Percentiles rank a stretch among this genome's conserved stretches.
Evolutionary conservation across 345 rosid species (phyloP).

Genomic region (Heritiera fomes): DNA sequence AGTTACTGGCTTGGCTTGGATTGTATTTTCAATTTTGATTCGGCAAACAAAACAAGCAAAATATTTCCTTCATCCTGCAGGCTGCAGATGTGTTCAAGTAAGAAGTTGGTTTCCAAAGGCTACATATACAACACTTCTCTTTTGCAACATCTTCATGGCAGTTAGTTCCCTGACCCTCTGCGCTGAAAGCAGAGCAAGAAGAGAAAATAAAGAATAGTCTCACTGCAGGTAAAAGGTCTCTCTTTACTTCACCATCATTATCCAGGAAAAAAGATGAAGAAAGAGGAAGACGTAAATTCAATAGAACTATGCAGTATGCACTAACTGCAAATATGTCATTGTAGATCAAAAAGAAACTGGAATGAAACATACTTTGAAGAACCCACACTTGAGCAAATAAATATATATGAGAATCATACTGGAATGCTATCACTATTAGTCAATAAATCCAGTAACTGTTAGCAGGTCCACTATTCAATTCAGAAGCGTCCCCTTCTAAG

Average conservation of each 20-base stretch:
- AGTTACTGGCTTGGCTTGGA: too few species aligned
- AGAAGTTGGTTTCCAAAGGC: too few species aligned
- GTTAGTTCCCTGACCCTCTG: too few species aligned
- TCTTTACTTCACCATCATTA: neutral
- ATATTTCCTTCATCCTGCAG: too few species aligned
- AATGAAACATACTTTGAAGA: neutral
- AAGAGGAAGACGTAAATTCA: too few species aligned
- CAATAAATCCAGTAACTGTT: neutral
- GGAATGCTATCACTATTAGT: neutral
- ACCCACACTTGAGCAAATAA: neutral
- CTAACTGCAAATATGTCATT: neutral
- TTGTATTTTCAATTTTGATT: too few species aligned
- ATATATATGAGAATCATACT: neutral
- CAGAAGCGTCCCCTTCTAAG: constrained; percentile 63
- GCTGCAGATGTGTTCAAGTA: too few species aligned
- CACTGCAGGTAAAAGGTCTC: neutral
- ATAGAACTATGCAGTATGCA: neutral
- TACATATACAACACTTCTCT: too few species aligned
- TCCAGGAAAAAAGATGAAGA: neutral
- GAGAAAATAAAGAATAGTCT: neutral
- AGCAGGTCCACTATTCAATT: neutral
- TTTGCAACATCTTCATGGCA: too few species aligned
- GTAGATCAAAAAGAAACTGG: neutral
- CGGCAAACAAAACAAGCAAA: too few species aligned
- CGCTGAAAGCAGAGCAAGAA: too few species aligned